Evolutionary conservation across 139 green algal species (phyloP).

Genomic region (Picochlorum sp.): DNA sequence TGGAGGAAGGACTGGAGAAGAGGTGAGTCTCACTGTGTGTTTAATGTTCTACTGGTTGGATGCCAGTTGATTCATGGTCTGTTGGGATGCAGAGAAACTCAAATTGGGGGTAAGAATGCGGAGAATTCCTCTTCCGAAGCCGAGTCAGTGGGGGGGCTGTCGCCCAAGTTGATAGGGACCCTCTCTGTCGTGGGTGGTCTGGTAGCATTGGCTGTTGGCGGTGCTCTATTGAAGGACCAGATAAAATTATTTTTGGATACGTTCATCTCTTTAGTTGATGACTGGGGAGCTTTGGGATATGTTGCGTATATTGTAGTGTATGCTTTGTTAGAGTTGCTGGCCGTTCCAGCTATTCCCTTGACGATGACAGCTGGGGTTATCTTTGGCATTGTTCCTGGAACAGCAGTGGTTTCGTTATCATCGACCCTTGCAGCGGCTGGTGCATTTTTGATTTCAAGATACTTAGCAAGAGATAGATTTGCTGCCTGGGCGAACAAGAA

Average conservation of each 20-base stretch:
- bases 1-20: too few relatives aligned
- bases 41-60: too few relatives aligned
- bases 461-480: slow-evolving; percentile 74
- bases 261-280: slow-evolving; percentile 41
- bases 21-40: too few relatives aligned
- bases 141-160: not conserved
- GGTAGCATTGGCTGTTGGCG: slow-evolving; percentile 32
- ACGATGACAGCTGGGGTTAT: slow-evolving; percentile 83
- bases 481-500: slow-evolving; percentile 27
- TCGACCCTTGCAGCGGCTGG: slow-evolving; percentile 66
- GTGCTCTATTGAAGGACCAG: slow-evolving; percentile 43
- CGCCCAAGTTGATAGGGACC: slow-evolving; percentile 15
- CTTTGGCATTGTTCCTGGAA: slow-evolving; percentile 72
- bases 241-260: slow-evolving; percentile 35
- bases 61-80: too few relatives aligned
- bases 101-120: too few relatives aligned
- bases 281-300: slow-evolving; percentile 58
- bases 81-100: too few relatives aligned
- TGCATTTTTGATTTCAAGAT: slow-evolving; percentile 90
- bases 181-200: slow-evolving; percentile 36
- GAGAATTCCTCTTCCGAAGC: too few relatives aligned
- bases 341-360: slow-evolving; percentile 75
- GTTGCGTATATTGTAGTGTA: slow-evolving; percentile 53
- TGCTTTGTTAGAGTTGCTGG: slow-evolving; percentile 19
- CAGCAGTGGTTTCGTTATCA: slow-evolving; percentile 60